These are phyloP conservation scores for Ogataea pini DNA, from an alignment of 805 yeast species.

Conservation along the genomic window DNA sequence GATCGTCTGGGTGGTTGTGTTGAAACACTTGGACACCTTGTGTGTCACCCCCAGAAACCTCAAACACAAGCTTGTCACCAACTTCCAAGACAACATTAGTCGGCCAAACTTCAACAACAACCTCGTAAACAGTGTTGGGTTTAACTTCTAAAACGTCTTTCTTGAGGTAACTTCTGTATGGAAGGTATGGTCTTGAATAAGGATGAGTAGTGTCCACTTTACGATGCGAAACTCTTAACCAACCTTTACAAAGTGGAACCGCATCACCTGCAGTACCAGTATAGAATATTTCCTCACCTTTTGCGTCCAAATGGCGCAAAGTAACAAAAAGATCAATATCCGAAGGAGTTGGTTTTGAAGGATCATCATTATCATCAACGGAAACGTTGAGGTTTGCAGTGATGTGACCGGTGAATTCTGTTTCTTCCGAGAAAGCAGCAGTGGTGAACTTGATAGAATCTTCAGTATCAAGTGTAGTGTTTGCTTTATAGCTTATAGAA, in stretches of 20 bases:
- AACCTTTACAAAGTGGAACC: slow-evolving; percentile 13
- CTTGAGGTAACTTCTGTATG: slow-evolving; percentile 10
- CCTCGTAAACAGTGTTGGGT: slow-evolving; percentile 10
- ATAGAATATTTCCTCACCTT: slow-evolving; percentile 9
- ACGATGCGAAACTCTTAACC: slow-evolving; percentile 11
- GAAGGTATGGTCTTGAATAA: slow-evolving; percentile 7
- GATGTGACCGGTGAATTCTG: slow-evolving; percentile 12
- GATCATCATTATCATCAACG: slow-evolving; percentile 8
- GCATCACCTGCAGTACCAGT: slow-evolving; percentile 18
- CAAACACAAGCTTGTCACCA: slow-evolving; percentile 13
- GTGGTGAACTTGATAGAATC: slow-evolving; percentile 7
- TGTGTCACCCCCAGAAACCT: slow-evolving; percentile 13
- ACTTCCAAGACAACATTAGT: slow-evolving; percentile 11
- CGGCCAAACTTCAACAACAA: slow-evolving; percentile 15
- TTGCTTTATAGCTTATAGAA: slow-evolving; percentile 6
- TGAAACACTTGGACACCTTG: slow-evolving; percentile 12
- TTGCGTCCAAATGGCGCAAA: slow-evolving; percentile 8
- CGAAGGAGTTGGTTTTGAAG: slow-evolving; percentile 8
- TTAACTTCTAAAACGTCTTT: slow-evolving; percentile 8
- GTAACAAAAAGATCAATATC: slow-evolving; percentile 16
- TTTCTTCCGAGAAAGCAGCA: slow-evolving; percentile 6
- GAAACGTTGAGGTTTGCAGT: slow-evolving; percentile 13
- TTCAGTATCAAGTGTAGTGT: slow-evolving; percentile 9
- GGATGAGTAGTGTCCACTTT: slow-evolving; percentile 10
- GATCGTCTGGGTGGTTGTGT: slow-evolving; percentile 15